Evolutionary conservation across 257 asterid genomes (phyloP).

Genomic region (Eucommia ulmoides): DNA sequence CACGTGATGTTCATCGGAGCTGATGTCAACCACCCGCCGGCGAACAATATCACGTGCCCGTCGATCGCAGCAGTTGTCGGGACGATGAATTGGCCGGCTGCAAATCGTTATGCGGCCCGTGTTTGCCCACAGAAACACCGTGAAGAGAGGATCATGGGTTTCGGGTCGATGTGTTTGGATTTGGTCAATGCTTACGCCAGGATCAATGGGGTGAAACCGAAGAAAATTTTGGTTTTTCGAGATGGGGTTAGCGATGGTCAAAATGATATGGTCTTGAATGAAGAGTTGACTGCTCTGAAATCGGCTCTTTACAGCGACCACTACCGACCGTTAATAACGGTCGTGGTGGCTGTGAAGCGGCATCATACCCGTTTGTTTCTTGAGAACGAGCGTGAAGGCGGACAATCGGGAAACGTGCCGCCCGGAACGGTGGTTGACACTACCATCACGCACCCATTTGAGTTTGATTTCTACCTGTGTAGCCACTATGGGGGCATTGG

Average conservation of each 20-base stretch:
- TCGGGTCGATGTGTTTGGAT: constrained; percentile 41
- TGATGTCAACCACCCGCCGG: constrained; percentile 72
- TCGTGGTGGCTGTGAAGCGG: constrained; percentile 60
- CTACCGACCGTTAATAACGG: constrained; percentile 40
- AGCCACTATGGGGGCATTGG: constrained; percentile 70
- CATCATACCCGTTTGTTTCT: constrained; percentile 57
- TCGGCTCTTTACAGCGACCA: constrained; percentile 10
- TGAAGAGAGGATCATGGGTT: constrained; percentile 33
- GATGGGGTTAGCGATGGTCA: constrained; percentile 80
- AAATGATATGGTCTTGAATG: constrained; percentile 47
- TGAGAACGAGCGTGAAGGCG: constrained; percentile 13
- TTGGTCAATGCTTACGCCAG: constrained; percentile 22
- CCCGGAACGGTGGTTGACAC: constrained; percentile 80
- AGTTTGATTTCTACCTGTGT: constrained; percentile 62
- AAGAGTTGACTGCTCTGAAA: constrained; percentile 35
- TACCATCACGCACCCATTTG: constrained; percentile 33
- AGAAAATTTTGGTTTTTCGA: constrained; percentile 41
- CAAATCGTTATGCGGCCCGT: constrained; percentile 57
- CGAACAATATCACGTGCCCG: constrained; percentile 30
- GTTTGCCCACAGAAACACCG: constrained; percentile 52
- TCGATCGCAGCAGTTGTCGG: constrained; percentile 84
- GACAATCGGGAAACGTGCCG: constrained; percentile 35
- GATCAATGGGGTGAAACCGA: constrained; percentile 25
- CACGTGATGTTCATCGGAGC: constrained; percentile 83
- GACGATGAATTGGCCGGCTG: constrained; percentile 62